Base-by-base conservation (phyloP, 2,329 filamentous ascomycete genomes). In the Pseudogymnoascus sp. region DNA sequence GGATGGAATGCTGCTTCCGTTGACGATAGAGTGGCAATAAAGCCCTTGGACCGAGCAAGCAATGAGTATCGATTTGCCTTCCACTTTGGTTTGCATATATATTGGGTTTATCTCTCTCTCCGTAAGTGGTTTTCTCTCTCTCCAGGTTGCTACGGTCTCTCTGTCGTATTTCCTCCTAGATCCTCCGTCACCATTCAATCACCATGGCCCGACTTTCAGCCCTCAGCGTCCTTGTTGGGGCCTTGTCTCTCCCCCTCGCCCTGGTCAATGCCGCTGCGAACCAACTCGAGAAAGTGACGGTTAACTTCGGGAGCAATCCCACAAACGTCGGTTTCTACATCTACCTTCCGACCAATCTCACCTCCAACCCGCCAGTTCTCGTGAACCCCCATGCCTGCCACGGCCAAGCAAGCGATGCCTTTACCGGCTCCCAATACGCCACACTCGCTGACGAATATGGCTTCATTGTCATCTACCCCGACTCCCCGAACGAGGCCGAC, bases 401-500 rank as follows among this genome's bases (percentile, higher is more conserved):
- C 60, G 82, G 83, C 43, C 77, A 77, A 3, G 83, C 80, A 2
- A 71, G 76, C 40, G 78, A 77, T 1, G 80, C 78, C 67, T 83
- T 80, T 72, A 71, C 69, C 3, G 77, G 76, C 28, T 81, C 80
- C 4, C 80, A 80, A 9, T 87, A 82, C 71, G 78, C 80, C 25
- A 73, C 76, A 2, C 74, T 84, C 11, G 80, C 83, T 5, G 78
- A 80, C 65, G 67, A 75, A 61, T 76, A 83, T 63, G 83, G 82
- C 31, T 84, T 82, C 72, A 83, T 87, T 61, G 77, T 81, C 64
- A 81, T 86, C 70, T 86, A 83, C 71, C 81, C 82, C 1, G 76
- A 79, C 67, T 79, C 77, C 3, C 79, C 79, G 0, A 79, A 83
- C 70, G 71, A 71, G 16, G 82, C 74, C 5, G 75, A 74, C 23